Conservation (phyloP, 2,329 filamentous ascomycete species). For the Diaporthe caulivora region DNA sequence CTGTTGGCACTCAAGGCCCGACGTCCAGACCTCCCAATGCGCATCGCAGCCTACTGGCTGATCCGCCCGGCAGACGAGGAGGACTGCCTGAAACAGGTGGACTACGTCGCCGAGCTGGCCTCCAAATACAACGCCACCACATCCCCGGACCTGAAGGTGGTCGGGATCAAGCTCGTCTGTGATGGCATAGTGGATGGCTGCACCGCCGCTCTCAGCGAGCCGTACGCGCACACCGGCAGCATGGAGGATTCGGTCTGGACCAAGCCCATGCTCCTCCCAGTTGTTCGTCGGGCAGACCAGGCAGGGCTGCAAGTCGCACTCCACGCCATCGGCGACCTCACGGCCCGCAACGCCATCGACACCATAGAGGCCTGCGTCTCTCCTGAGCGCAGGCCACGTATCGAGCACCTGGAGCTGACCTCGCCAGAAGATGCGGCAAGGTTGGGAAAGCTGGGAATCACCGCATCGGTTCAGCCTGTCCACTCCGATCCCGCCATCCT, state of each 20-base stretch:
- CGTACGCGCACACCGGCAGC: slow-evolving; percentile 63
- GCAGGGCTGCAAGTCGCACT: slow-evolving; percentile 71
- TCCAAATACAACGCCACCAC: slow-evolving; percentile 57
- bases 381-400: slow-evolving; percentile 66
- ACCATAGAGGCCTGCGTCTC: slow-evolving; percentile 59
- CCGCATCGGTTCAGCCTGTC: slow-evolving; percentile 69
- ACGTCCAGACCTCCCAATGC: slow-evolving; percentile 54
- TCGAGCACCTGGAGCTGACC: slow-evolving; percentile 75
- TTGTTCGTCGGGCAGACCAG: slow-evolving; percentile 65
- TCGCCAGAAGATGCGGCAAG: slow-evolving; percentile 65
- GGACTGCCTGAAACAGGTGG: slow-evolving; percentile 62
- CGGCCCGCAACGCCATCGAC: slow-evolving; percentile 69
- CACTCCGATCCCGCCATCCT: slow-evolving; percentile 73
- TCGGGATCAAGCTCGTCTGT: slow-evolving; percentile 74
- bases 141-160: slow-evolving; percentile 63
- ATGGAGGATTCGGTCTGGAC: slow-evolving; percentile 68
- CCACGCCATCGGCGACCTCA: slow-evolving; percentile 74
- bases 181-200: slow-evolving; percentile 76
- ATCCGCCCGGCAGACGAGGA: slow-evolving; percentile 60
- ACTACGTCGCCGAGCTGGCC: slow-evolving; percentile 62
- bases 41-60: slow-evolving; percentile 69
- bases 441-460: slow-evolving; percentile 70
- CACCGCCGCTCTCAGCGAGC: slow-evolving; percentile 70
- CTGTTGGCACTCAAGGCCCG: slow-evolving; percentile 54
- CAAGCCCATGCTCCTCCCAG: slow-evolving; percentile 61